phyloP scores from a whole-genome alignment of 2,329 filamentous ascomycete genomes.

The Hypoxylon sp. region DNA sequence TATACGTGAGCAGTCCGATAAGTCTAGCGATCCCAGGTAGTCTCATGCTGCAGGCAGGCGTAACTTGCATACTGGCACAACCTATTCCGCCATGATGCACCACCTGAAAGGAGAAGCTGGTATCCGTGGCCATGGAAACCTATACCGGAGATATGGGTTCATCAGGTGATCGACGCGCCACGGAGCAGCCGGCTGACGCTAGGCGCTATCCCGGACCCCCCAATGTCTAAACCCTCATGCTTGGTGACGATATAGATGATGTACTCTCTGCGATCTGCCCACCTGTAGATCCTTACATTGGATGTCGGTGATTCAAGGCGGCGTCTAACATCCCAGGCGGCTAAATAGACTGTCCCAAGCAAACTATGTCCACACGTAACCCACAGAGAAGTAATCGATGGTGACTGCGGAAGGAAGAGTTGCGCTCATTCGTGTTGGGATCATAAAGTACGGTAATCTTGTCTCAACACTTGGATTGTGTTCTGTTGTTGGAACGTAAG shows the following conservation, averaged over 20 bases:
- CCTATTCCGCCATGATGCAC: conserved; percentile 15
- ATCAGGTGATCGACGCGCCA: conserved; percentile 39
- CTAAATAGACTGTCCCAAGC: not conserved
- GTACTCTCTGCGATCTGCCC: conserved; percentile 5
- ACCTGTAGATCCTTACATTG: not conserved
- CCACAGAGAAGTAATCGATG: not conserved
- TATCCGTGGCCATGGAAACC: conserved; percentile 17
- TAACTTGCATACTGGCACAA: conserved; percentile 9
- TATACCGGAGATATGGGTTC: conserved; percentile 9
- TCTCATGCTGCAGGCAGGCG: conserved; percentile 28
- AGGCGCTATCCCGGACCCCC: conserved; percentile 15
- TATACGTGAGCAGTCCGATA: conserved; percentile 17
- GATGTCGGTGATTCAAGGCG: not conserved
- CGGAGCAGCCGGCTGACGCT: conserved; percentile 9
- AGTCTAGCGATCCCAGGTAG: conserved; percentile 14
- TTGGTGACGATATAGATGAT: conserved; percentile 28
- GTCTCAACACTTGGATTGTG: not conserved
- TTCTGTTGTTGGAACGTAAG: not conserved
- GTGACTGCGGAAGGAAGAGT: not conserved
- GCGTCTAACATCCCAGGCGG: not conserved
- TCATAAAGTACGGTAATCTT: not conserved
- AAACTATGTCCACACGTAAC: not conserved
- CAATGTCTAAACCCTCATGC: conserved; percentile 1
- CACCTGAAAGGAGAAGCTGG: conserved; percentile 26
- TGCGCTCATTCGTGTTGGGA: not conserved